Evolutionary conservation across 2,329 filamentous ascomycete species (phyloP).

Genomic region (Verticillium nonalfalfae): DNA sequence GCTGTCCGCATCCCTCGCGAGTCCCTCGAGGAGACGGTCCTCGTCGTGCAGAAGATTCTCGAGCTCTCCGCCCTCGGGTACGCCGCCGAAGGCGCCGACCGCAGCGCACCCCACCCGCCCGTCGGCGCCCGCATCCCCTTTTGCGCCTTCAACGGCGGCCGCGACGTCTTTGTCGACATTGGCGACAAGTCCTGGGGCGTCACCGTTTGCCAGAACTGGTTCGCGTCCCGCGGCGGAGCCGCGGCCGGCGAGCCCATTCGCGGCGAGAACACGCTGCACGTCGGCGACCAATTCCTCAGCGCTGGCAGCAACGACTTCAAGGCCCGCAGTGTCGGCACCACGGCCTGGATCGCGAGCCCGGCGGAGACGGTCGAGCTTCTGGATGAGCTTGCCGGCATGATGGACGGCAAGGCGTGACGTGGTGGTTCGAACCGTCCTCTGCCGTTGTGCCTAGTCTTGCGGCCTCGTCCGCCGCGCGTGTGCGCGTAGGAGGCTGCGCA

Average conservation of each 20-base stretch:
- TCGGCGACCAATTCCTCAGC: slow-evolving; percentile 94
- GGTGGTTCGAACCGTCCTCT: too few relatives aligned
- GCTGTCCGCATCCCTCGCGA: slow-evolving; percentile 72
- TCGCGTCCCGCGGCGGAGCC: slow-evolving; percentile 52
- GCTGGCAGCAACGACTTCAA: slow-evolving; percentile 98
- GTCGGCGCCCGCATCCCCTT: slow-evolving; percentile 58
- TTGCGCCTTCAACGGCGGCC: slow-evolving; percentile 96
- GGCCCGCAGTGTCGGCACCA: slow-evolving; percentile 83
- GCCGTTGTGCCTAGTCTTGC: too few relatives aligned
- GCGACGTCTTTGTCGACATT: slow-evolving; percentile 97
- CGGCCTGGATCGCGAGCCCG: slow-evolving; percentile 94
- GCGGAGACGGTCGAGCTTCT: slow-evolving; percentile 83
- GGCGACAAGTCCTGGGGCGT: slow-evolving; percentile 98
- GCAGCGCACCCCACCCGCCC: neutral
- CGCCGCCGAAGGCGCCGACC: slow-evolving; percentile 19
- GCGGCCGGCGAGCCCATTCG: slow-evolving; percentile 35
- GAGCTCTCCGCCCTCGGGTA: slow-evolving; percentile 60
- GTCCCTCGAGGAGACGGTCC: slow-evolving; percentile 88
- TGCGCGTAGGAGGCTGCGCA: too few relatives aligned
- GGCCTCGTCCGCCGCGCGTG: neutral
- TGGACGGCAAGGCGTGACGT: slow-evolving; percentile 18
- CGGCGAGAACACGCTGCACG: slow-evolving; percentile 78
- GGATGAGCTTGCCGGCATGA: slow-evolving; percentile 68
- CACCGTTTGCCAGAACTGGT: slow-evolving; percentile 84
- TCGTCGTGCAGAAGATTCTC: slow-evolving; percentile 88